Evolutionary conservation across 169 alveolate genomes (phyloP), one percentile per base, ranked within the genome.

Genomic region (Eimeria falciformis): DNA sequence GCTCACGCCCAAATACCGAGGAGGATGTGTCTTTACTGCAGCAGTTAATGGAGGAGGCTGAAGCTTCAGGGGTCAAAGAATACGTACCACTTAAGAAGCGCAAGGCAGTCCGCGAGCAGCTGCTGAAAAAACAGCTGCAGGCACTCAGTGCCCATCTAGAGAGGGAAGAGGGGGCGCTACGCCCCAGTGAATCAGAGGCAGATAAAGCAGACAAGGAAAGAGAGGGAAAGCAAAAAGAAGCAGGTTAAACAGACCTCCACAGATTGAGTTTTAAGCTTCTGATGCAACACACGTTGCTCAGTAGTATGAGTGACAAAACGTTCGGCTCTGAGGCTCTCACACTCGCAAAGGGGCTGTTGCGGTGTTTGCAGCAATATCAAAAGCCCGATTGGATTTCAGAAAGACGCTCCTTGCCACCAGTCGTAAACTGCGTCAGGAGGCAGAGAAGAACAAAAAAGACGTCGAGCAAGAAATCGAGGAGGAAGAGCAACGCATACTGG

Each of bases 341-440:
- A 17, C 62, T 53, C n/a, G 7, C 11, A 21, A 4, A 37, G 43
- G 23, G 25, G 40, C 5, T 17, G 68, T 53, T 43, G 5, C 73
- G 69, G 12, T 58, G 79, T 33, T 9, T 53, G 90, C 84, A 40
- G 93, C 90, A 55, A 82, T 89, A 3, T 73, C 93, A 55, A 82
- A 82, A 23, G 93, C 93, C 75, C 88, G 93, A 27, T 73, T 82
- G 14, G 93, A 73, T 55, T 89, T 89, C 17, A 77, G 93, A 29
- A 94, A 92, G 50, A 92, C 96, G 45, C 92, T 94, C 43, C 91
- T 94, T 45, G 96, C 96, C 5, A 93, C 94, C 3, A 87, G 95
- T 27, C 94, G 91, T 55, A 90, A 91, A 85, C 78, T 94, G 47
- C 92, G 94, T 43, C 93, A 93, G 43, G 96, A 92, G 46, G 96